Conservation (phyloP, 768 basidiomycete genomes). For the Mrakia blollopis region DNA sequence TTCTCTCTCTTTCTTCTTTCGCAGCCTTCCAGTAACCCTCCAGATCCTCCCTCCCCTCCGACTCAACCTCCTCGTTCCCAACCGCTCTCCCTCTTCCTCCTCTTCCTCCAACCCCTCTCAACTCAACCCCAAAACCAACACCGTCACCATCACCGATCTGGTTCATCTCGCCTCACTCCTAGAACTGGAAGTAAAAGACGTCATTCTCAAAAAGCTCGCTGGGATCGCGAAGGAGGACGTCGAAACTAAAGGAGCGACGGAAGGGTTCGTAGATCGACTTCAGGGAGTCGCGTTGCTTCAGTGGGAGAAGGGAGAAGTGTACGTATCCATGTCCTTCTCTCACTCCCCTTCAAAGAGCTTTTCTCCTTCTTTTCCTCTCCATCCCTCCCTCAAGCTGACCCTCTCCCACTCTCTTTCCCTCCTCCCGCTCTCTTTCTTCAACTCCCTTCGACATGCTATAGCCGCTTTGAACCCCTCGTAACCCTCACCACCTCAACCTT, state of each 20-base stretch:
- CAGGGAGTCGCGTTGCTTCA: slow-evolving; percentile 13
- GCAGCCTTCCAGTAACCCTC: not conserved
- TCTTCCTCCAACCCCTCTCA: not conserved
- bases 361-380: not conserved
- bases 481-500: not conserved
- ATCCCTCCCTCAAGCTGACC: not conserved
- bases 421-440: not conserved
- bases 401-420: not conserved
- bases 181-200: not conserved
- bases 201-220: not conserved
- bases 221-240: not conserved
- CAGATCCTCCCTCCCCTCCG: slow-evolving; percentile 4
- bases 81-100: not conserved
- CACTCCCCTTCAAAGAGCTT: no score
- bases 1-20: not conserved
- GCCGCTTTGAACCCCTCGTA: slow-evolving; percentile 5
- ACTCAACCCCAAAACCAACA: not conserved
- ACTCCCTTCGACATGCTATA: no score
- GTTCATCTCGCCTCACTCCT: not conserved
- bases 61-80: slow-evolving; percentile 3
- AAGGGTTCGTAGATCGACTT: slow-evolving; percentile 1
- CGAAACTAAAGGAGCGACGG: not conserved
- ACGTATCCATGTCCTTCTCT: not conserved
- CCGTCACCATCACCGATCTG: slow-evolving; percentile 11
- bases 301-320: slow-evolving; percentile 18